Percentiles rank a stretch among this genome's conserved stretches.
These are phyloP conservation scores for Pharus latifolius DNA, from an alignment of 176 grass and related monocot genomes.

Conservation along the genomic window DNA sequence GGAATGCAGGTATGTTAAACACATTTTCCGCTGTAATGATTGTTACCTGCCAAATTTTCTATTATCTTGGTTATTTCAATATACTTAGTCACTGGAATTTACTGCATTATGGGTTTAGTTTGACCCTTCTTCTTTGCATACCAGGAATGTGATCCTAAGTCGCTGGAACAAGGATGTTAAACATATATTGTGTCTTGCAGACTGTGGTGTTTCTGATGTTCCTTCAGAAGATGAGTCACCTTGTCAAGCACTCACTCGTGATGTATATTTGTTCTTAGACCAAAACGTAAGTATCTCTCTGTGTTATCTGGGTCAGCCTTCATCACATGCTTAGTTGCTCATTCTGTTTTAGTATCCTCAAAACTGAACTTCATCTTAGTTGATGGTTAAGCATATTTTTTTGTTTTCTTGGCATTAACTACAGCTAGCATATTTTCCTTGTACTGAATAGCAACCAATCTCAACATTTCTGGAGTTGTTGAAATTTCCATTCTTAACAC, in stretches of 20 bases:
- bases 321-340: no score
- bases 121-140: conserved; percentile 30
- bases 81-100: not conserved
- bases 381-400: conserved; percentile 3
- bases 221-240: conserved; percentile 45
- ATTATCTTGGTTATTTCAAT: not conserved
- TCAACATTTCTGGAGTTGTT: not conserved
- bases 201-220: conserved; percentile 58
- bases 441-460: not conserved
- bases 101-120: conserved; percentile 4
- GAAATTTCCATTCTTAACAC: not conserved
- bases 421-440: not conserved
- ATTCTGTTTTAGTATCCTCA: conserved; percentile 3
- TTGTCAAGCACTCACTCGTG: conserved; percentile 49
- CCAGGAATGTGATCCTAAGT: conserved; percentile 84
- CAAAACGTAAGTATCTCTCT: conserved; percentile 65
- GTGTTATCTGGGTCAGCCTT: not conserved
- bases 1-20: conserved; percentile 66
- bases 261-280: conserved; percentile 87
- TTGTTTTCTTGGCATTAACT: not conserved
- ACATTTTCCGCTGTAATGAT: not conserved
- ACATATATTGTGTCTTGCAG: conserved; percentile 63
- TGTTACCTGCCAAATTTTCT: conserved; percentile 5
- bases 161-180: conserved; percentile 87
- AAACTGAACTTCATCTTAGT: not conserved